Percentiles rank a stretch among this genome's conserved stretches.
phyloP scores from a whole-genome alignment of 2,329 filamentous ascomycete genomes.

The Talaromyces sp. region DNA sequence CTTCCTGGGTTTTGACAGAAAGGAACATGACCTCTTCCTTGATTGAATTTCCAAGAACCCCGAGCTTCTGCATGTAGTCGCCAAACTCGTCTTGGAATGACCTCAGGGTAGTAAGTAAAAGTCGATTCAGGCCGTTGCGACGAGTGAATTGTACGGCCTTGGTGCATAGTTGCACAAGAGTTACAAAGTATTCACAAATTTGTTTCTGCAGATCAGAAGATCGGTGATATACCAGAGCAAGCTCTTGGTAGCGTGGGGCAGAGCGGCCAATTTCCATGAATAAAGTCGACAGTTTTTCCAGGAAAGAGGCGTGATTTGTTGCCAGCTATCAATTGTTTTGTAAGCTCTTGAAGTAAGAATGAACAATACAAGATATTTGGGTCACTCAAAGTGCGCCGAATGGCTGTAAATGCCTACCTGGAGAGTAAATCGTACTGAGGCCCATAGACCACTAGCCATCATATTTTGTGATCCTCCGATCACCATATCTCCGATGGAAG shows the following conservation, averaged over 20 bases:
- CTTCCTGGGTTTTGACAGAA: neutral
- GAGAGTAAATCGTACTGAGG: slow-evolving; percentile 8
- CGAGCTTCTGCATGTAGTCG: neutral
- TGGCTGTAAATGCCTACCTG: neutral
- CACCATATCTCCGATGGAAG: slow-evolving; percentile 2
- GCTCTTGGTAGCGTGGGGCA: slow-evolving; percentile 2
- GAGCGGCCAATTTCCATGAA: slow-evolving; percentile 6
- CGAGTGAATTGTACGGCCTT: neutral
- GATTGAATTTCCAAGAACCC: neutral
- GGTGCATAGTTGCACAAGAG: neutral
- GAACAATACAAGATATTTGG: neutral
- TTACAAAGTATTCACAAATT: neutral
- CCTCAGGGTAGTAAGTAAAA: neutral
- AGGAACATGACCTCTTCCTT: slow-evolving; percentile 2
- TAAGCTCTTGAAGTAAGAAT: neutral
- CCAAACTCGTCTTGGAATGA: neutral
- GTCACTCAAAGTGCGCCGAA: neutral
- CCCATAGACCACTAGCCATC: slow-evolving; percentile 10
- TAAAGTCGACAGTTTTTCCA: neutral
- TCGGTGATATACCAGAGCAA: neutral
- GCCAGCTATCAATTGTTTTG: neutral
- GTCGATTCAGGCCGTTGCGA: neutral
- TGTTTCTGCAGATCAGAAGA: neutral
- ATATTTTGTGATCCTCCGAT: slow-evolving; percentile 5
- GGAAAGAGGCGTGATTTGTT: neutral